These are phyloP conservation scores for Marsdenia floribunda DNA, from an alignment of 257 asterid species.

Conservation along the genomic window DNA sequence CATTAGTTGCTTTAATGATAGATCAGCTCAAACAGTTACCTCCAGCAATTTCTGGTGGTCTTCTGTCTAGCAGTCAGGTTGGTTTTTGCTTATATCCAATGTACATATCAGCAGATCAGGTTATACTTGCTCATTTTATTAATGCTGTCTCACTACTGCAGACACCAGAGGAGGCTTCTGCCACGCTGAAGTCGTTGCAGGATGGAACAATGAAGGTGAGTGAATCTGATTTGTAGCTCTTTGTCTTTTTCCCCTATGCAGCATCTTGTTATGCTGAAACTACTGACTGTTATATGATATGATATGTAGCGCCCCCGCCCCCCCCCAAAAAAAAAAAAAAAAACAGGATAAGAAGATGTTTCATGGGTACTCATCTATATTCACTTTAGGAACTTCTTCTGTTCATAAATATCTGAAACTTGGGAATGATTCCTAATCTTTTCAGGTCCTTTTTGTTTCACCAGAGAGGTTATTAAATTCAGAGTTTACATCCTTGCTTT, in stretches of 20 bases:
- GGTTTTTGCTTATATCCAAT: conserved; percentile 1
- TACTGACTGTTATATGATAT: not conserved
- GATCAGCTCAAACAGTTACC: conserved; percentile 93
- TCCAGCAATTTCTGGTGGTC: conserved; percentile 69
- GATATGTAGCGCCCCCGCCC: not conserved
- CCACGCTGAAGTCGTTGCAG: conserved; percentile 60
- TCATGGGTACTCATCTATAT: not conserved
- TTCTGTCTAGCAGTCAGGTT: conserved; percentile 89
- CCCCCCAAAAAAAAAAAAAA: too few relatives aligned
- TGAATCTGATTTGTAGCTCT: not conserved
- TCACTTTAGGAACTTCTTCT: not conserved
- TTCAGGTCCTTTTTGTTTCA: conserved; percentile 94
- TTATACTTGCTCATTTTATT: conserved; percentile 20
- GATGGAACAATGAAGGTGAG: conserved; percentile 76
- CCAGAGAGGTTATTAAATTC: conserved; percentile 88
- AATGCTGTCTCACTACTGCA: conserved; percentile 27
- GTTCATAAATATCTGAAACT: not conserved
- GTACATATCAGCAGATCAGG: conserved; percentile 2
- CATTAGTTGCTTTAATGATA: conserved; percentile 89
- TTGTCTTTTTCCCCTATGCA: conserved; percentile 2
- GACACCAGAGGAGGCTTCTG: conserved; percentile 71
- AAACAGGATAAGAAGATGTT: not conserved
- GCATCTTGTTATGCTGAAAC: not conserved
- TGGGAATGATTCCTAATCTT: conserved; percentile 17
- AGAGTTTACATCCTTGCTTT: conserved; percentile 65